Conservation (phyloP, 148 eudicot species). For the Rhododendron griersonianum region DNA sequence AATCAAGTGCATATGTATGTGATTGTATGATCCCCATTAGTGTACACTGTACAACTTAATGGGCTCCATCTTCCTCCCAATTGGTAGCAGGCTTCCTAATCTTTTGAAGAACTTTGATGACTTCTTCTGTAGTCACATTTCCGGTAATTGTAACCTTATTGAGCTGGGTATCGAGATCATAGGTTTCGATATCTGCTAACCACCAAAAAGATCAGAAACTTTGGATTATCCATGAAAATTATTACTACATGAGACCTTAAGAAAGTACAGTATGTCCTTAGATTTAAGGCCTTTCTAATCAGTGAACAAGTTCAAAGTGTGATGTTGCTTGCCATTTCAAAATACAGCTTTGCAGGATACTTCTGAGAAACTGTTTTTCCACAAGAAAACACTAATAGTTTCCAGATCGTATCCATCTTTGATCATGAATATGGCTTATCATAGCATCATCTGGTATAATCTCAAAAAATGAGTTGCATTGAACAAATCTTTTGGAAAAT, state of each 20-base stretch:
- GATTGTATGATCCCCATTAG: not conserved
- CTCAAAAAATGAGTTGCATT: not conserved
- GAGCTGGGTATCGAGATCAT: constrained; percentile 57
- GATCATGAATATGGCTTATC: not conserved
- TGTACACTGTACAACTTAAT: not conserved
- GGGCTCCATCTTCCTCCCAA: constrained; percentile 38
- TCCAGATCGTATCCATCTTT: not conserved
- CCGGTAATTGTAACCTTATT: constrained; percentile 91
- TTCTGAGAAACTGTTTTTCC: not conserved
- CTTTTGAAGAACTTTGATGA: constrained; percentile 65
- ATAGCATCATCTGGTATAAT: not conserved
- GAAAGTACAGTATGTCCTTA: not conserved
- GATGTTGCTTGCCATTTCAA: not conserved
- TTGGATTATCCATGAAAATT: not conserved
- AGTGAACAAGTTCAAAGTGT: not conserved
- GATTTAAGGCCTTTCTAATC: not conserved
- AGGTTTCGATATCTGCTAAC: constrained; percentile 71
- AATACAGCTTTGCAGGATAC: not conserved
- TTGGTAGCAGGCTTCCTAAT: constrained; percentile 67
- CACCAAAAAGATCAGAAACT: not conserved
- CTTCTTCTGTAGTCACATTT: constrained; percentile 68
- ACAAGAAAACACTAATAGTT: not conserved
- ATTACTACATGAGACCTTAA: not conserved
- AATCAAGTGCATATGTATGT: not conserved
- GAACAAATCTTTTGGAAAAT: not conserved